Percentiles rank a stretch among this genome's conserved stretches.
These are phyloP conservation scores for Pichia manshurica DNA, from an alignment of 805 yeast species.

Conservation along the genomic window DNA sequence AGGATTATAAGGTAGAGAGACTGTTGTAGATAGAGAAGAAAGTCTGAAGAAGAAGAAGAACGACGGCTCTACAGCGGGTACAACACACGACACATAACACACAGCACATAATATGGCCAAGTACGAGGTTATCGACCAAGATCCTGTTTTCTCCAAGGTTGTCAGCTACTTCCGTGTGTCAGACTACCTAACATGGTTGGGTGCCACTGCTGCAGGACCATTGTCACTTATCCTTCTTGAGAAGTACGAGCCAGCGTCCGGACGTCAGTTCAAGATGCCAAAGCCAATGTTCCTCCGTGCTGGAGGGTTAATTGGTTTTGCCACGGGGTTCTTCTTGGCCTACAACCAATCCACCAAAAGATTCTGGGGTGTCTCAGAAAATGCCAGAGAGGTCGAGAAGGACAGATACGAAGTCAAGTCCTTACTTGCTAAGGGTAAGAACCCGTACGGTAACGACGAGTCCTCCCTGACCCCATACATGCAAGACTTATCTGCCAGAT, in stretches of 20 bases:
- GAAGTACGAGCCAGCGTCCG: conserved; percentile 42
- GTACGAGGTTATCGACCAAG: conserved; percentile 55
- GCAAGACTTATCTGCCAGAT: conserved; percentile 70
- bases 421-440: conserved; percentile 55
- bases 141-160: conserved; percentile 71
- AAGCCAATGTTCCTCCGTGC: conserved; percentile 53
- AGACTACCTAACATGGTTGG: conserved; percentile 52
- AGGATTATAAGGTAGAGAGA: background rate
- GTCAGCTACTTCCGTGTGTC: conserved; percentile 64
- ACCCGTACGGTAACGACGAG: conserved; percentile 53
- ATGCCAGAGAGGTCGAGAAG: conserved; percentile 58
- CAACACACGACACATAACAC: background rate
- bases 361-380: conserved; percentile 75
- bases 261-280: conserved; percentile 42
- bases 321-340: conserved; percentile 71
- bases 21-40: background rate
- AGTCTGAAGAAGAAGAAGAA: background rate
- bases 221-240: conserved; percentile 39
- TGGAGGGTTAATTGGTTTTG: conserved; percentile 54
- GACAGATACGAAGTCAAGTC: conserved; percentile 72
- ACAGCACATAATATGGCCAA: conserved; percentile 16
- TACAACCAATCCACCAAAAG: conserved; percentile 63
- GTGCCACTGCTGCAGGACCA: conserved; percentile 46
- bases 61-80: background rate
- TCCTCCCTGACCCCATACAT: conserved; percentile 61